Evolutionary conservation across 2,329 filamentous ascomycete genomes (phyloP).

Genomic region (Pyricularia sp.): DNA sequence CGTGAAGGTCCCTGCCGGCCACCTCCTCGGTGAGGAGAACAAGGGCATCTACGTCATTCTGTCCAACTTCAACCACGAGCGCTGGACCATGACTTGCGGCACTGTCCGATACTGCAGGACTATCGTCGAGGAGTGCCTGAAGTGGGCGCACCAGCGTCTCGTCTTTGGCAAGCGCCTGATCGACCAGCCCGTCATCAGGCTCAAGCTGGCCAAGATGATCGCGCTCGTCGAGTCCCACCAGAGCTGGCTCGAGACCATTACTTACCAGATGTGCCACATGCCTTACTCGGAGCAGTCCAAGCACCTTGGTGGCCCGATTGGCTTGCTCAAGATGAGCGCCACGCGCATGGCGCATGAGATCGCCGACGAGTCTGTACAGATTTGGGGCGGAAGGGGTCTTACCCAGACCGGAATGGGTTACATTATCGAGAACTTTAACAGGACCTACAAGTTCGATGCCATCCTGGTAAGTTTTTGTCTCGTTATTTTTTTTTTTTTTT

Average conservation of each 20-base stretch:
- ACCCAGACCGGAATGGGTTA: constrained; percentile 78
- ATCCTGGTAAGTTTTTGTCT: constrained; percentile 42
- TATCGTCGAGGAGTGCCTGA: constrained; percentile 74
- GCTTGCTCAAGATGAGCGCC: constrained; percentile 68
- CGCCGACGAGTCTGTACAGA: constrained; percentile 75
- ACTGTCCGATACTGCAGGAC: constrained; percentile 56
- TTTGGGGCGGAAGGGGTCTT: constrained; percentile 73
- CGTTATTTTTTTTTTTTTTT: not conserved
- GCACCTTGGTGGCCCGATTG: constrained; percentile 71
- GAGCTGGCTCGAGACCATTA: constrained; percentile 75
- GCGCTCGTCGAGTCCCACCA: constrained; percentile 73
- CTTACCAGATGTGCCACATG: constrained; percentile 85
- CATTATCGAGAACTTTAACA: constrained; percentile 75
- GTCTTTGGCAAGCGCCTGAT: constrained; percentile 78
- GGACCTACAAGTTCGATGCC: constrained; percentile 74
- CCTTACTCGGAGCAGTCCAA: constrained; percentile 66
- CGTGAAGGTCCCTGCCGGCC: constrained; percentile 72
- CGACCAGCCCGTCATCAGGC: constrained; percentile 72
- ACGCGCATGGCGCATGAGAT: constrained; percentile 75
- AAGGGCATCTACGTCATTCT: constrained; percentile 80
- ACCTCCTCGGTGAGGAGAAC: constrained; percentile 73
- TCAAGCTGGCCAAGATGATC: constrained; percentile 88
- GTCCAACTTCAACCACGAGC: constrained; percentile 83
- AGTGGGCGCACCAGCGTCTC: constrained; percentile 80
- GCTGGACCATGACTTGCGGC: constrained; percentile 63